A percentile compares a stretch with the other conserved stretches of the same genome.
Conservation (phyloP, 768 basidiomycete species). For the Dioszegia crocea region DNA sequence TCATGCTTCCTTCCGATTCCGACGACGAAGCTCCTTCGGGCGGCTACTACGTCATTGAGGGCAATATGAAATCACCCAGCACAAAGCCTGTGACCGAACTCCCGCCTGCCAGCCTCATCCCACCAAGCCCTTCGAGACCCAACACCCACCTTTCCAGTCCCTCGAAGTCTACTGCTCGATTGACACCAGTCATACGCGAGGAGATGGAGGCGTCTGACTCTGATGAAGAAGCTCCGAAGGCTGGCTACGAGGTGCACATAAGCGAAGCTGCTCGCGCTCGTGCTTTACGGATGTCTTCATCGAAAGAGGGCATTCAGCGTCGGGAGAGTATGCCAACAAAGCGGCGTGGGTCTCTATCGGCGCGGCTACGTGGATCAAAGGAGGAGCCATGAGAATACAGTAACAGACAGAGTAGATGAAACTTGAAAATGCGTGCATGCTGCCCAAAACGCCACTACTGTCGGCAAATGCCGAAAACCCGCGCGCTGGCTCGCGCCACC, state of each 20-base stretch:
- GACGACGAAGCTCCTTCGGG: slow-evolving; percentile 47
- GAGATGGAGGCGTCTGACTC: slow-evolving; percentile 40
- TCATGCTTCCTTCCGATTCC: slow-evolving; percentile 49
- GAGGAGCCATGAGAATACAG: neutral
- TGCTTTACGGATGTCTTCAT: neutral
- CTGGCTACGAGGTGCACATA: slow-evolving; percentile 30
- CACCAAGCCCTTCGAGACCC: slow-evolving; percentile 4
- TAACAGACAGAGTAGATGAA: too few relatives aligned
- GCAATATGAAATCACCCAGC: slow-evolving; percentile 11
- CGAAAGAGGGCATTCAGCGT: neutral
- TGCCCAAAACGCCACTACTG: neutral
- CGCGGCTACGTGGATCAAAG: slow-evolving; percentile 7
- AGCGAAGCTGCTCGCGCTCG: slow-evolving; percentile 16
- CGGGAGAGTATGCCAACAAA: neutral
- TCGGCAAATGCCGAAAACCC: slow-evolving; percentile 14
- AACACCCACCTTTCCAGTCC: neutral
- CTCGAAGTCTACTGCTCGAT: neutral
- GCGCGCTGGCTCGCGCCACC: neutral
- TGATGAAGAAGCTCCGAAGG: slow-evolving; percentile 38
- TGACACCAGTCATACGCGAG: slow-evolving; percentile 6
- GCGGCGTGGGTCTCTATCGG: slow-evolving; percentile 15
- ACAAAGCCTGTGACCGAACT: neutral
- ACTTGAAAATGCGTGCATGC: too few relatives aligned
- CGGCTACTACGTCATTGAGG: slow-evolving; percentile 45
- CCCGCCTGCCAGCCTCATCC: slow-evolving; percentile 12